Percentiles rank a stretch among this genome's conserved stretches.
Conservation (phyloP, 768 basidiomycete species). For the Chlorophyllum brunneum region DNA sequence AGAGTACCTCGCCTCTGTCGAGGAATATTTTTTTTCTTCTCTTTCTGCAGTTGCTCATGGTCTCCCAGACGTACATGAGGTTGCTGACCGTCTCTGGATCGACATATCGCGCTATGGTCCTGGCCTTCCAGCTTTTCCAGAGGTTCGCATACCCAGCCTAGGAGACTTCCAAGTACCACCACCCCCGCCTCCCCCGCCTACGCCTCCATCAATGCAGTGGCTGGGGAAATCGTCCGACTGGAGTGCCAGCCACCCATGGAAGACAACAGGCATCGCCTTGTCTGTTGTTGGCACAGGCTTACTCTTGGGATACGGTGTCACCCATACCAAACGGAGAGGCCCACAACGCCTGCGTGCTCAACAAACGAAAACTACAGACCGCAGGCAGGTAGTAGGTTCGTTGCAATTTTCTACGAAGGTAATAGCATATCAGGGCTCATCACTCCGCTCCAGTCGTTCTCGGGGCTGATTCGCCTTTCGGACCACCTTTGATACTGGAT, state of each 20-base stretch:
- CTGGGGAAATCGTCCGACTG: constrained; percentile 47
- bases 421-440: background rate
- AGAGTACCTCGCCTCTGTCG: constrained; percentile 62
- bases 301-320: constrained; percentile 49
- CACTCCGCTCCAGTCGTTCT: constrained; percentile 54
- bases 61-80: constrained; percentile 61
- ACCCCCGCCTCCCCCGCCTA: constrained; percentile 60
- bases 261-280: constrained; percentile 46
- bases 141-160: constrained; percentile 55
- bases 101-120: constrained; percentile 83
- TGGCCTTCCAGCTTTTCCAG: constrained; percentile 49
- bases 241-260: constrained; percentile 59
- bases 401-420: constrained; percentile 5
- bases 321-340: constrained; percentile 2
- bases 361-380: constrained; percentile 42
- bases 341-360: constrained; percentile 35
- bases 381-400: constrained; percentile 69
- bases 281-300: constrained; percentile 61
- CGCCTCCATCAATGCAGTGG: constrained; percentile 44
- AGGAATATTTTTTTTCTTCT: constrained; percentile 57
- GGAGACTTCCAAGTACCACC: constrained; percentile 67
- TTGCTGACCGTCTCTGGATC: constrained; percentile 65
- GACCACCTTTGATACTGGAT: constrained; percentile 66
- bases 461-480: constrained; percentile 74
- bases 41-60: constrained; percentile 53